Evolutionary conservation across 2,329 filamentous ascomycete species (phyloP).

Genomic region (Dothistroma pini): DNA sequence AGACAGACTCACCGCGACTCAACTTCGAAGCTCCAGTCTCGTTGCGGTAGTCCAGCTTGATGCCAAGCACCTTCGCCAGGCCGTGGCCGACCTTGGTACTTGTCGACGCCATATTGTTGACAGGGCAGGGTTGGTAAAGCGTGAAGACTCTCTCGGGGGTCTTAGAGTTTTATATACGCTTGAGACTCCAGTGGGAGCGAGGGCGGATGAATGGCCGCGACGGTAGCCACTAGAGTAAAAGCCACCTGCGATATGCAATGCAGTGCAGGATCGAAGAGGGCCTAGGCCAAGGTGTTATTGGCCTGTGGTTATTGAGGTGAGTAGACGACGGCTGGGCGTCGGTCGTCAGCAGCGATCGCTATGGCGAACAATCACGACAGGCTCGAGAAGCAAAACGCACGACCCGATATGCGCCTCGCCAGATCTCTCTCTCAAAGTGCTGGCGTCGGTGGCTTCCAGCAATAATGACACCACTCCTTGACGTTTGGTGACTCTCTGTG

Average conservation of each 20-base stretch:
- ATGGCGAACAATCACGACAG: constrained; percentile 19
- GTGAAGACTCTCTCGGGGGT: neutral
- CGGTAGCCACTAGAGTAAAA: constrained; percentile 3
- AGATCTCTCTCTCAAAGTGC: neutral
- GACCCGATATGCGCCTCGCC: neutral
- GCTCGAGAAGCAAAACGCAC: constrained; percentile 5
- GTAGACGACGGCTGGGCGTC: constrained; percentile 1
- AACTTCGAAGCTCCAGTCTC: constrained; percentile 53
- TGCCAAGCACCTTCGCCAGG: constrained; percentile 75
- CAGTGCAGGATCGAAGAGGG: constrained; percentile 10
- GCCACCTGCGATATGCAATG: constrained; percentile 8
- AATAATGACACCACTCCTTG: neutral
- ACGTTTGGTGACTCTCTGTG: neutral
- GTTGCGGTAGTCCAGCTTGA: constrained; percentile 71
- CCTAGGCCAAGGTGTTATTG: constrained; percentile 9
- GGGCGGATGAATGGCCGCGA: neutral
- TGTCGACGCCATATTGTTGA: constrained; percentile 31
- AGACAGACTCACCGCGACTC: constrained; percentile 73
- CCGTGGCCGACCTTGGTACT: constrained; percentile 63
- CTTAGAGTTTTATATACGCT: constrained; percentile 2
- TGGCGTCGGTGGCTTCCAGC: neutral
- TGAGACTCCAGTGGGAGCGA: neutral
- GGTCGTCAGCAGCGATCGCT: neutral
- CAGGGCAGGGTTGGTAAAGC: neutral
- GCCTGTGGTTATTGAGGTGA: constrained; percentile 7